Evolutionary conservation across 805 yeast species (phyloP), one percentile per base, ranked within the genome.

Genomic region (Candida cerambycidarum): DNA sequence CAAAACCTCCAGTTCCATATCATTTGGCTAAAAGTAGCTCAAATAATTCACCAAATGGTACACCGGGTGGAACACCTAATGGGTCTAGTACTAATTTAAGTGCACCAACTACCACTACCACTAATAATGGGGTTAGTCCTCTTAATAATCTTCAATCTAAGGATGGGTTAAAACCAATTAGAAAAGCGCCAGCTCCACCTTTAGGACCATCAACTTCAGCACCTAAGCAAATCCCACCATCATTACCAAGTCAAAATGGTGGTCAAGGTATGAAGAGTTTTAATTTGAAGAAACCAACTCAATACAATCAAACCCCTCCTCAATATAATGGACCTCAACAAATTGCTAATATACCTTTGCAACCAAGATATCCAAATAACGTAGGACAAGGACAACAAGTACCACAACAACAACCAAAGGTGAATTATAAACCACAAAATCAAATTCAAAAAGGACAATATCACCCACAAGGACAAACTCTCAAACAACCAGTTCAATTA

Each of bases 131-230:
- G 28, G 46, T 52, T 1, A 64, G 73, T 7, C 75, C 75, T 2
- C 54, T 69, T 34, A 59, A 56, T 36, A 59, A 58, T 36, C 58
- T 69, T 43, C 47, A 67, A 48, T 58, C 53, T 29, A 29, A 41
- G 37, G 39, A 32, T 13, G 38, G 47, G 17, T 53, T 77, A 44
- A 60, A 71, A 2, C 82, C 83, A 6, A 63, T 63, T 51, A 69
- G 84, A 61, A 69, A 67, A 44, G 82, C 84, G 1, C 84, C 83
- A 5, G 51, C 52, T 7, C 54, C 54, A 3, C 46, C 48, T 12
- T 24, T 24, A 30, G 31, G 35, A 4, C 41, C 52, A 10, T 35
- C 56, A 13, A 35, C 45, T 3, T 35, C 47, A 5, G 59, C 51
- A 21, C 66, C 66, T n/a, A 57, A 48, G 39, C 67, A 56, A 41